Conservation (phyloP, 495 filamentous ascomycete species). For the Lasiosphaeria ovina region DNA sequence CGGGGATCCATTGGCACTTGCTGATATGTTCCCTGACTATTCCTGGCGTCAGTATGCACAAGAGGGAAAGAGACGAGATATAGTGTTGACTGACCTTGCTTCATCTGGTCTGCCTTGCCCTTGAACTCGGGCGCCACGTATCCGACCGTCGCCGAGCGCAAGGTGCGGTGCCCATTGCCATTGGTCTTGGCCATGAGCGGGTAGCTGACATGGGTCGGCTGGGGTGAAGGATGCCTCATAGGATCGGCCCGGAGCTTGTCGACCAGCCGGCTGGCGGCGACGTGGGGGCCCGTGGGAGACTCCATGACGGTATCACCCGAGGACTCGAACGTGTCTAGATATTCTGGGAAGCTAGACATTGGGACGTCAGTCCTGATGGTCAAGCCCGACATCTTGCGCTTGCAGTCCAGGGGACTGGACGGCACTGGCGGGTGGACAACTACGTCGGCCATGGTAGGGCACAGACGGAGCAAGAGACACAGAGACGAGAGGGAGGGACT, state of each 20-base stretch:
- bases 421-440: constrained; percentile 11
- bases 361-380: constrained; percentile 46
- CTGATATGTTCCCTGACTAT: constrained; percentile 43
- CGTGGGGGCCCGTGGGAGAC: constrained; percentile 17
- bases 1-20: constrained; percentile 73
- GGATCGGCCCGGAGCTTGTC: constrained; percentile 31
- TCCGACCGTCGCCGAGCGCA: constrained; percentile 88
- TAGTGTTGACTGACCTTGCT: constrained; percentile 59
- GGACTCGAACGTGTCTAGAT: constrained; percentile 38
- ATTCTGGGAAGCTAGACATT: constrained; percentile 40
- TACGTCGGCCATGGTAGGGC: constrained; percentile 25
- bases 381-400: constrained; percentile 34
- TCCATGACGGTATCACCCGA: constrained; percentile 35
- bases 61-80: neutral
- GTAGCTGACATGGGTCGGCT: constrained; percentile 86
- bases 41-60: constrained; percentile 20
- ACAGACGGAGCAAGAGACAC: constrained; percentile 4
- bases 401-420: constrained; percentile 17
- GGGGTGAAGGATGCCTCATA: constrained; percentile 71
- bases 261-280: constrained; percentile 35
- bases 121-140: constrained; percentile 95
- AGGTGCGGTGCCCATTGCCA: constrained; percentile 58
- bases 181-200: constrained; percentile 58
- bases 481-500: neutral
- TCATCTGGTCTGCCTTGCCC: constrained; percentile 93